A percentile compares a stretch with the other conserved stretches of the same genome.
These are phyloP conservation scores for Spinacia oleracea DNA, from an alignment of 179 eudicot species.

Conservation along the genomic window DNA sequence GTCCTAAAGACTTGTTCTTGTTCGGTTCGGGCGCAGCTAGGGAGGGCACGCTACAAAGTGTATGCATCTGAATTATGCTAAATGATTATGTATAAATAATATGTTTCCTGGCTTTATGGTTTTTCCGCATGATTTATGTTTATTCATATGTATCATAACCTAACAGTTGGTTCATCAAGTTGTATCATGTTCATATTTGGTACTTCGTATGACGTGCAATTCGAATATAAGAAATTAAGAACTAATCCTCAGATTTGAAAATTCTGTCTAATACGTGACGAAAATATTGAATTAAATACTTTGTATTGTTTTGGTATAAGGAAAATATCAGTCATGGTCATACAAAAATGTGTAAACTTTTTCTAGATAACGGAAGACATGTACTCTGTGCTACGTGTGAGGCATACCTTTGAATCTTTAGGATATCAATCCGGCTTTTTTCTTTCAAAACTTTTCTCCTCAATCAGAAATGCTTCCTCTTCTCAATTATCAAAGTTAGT, in stretches of 20 bases:
- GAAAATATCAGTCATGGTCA: neutral
- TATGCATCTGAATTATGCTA: no score
- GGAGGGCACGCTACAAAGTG: no score
- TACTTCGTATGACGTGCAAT: constrained; percentile 5
- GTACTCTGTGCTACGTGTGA: constrained; percentile 94
- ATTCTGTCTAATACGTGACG: no score
- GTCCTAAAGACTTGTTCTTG: no score
- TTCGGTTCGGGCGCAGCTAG: no score
- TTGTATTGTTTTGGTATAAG: neutral
- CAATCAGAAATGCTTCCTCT: constrained; percentile 51
- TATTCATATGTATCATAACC: no score
- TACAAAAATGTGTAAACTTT: neutral
- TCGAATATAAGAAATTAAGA: constrained; percentile 3
- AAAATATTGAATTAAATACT: no score
- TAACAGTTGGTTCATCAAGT: neutral
- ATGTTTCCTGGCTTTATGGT: no score
- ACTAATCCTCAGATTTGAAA: neutral
- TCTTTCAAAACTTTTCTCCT: constrained; percentile 84
- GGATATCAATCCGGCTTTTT: constrained; percentile 96
- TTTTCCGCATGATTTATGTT: no score
- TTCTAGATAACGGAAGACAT: constrained; percentile 88
- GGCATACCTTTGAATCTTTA: constrained; percentile 88
- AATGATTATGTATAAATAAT: no score
- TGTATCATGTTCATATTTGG: neutral
- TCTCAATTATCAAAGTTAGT: constrained; percentile 51